Conservation (phyloP, 495 filamentous ascomycete species). For the Antarctomyces pellizariae region DNA sequence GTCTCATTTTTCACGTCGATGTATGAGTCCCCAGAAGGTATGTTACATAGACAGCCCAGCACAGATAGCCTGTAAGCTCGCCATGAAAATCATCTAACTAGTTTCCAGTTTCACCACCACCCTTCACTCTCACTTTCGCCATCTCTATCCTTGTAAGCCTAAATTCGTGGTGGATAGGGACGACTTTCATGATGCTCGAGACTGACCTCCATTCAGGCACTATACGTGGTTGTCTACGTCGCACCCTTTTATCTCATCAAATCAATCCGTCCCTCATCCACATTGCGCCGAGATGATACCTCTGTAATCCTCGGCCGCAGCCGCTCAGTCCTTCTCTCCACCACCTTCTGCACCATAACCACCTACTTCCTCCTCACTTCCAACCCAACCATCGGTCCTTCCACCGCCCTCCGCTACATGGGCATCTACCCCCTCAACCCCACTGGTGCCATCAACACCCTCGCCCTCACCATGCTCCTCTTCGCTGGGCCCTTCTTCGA, state of each 20-base stretch:
- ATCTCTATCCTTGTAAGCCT: neutral
- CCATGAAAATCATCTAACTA: neutral
- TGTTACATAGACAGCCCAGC: constrained; percentile 3
- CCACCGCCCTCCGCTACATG: constrained; percentile 35
- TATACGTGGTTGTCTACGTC: constrained; percentile 72
- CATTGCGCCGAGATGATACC: constrained; percentile 66
- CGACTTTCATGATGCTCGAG: neutral
- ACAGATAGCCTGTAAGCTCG: constrained; percentile 2
- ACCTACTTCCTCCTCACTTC: constrained; percentile 8
- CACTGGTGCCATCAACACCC: constrained; percentile 27
- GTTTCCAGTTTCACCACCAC: neutral
- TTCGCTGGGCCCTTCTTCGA: constrained; percentile 75
- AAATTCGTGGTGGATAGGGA: constrained; percentile 1
- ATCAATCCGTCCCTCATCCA: constrained; percentile 57
- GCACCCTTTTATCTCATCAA: constrained; percentile 71
- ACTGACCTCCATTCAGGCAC: constrained; percentile 21
- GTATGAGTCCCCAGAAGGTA: neutral
- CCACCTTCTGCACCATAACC: constrained; percentile 15
- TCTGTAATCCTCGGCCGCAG: constrained; percentile 76
- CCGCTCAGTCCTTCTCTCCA: constrained; percentile 43
- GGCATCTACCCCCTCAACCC: constrained; percentile 55
- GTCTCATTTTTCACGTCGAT: too few species aligned
- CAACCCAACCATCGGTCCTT: constrained; percentile 12
- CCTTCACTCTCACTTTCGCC: neutral
- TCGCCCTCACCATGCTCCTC: constrained; percentile 51